Conservation (phyloP, 1,284 basidiomycete species). For the Phylloporus sp. region DNA sequence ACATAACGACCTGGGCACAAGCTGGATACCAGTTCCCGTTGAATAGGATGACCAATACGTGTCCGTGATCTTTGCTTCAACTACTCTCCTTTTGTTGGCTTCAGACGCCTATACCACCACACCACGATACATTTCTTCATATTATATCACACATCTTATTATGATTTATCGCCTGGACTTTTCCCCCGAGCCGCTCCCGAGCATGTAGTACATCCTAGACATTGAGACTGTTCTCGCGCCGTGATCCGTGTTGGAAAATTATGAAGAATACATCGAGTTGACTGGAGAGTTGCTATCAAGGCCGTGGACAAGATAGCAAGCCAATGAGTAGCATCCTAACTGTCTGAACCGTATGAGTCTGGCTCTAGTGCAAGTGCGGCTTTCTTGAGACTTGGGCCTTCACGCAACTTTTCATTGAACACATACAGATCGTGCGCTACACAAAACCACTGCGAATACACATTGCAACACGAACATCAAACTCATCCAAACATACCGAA, state of each 20-base stretch:
- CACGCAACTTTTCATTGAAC: no score
- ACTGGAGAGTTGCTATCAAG: no score
- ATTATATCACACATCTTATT: conserved; percentile 40
- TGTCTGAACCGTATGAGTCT: no score
- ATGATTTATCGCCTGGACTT: conserved; percentile 36
- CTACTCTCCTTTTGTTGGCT: conserved; percentile 19
- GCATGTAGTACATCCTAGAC: conserved; percentile 30
- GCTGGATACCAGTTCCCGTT: conserved; percentile 75
- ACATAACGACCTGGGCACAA: conserved; percentile 77
- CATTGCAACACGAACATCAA: no score
- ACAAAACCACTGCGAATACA: no score
- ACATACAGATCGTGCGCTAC: no score
- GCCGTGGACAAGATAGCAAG: no score
- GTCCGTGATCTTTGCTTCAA: conserved; percentile 27
- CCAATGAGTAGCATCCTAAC: no score
- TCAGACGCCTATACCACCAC: conserved; percentile 26
- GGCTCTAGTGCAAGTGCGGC: no score
- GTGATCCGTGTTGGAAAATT: not conserved
- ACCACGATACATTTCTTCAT: conserved; percentile 30
- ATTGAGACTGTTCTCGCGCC: conserved; percentile 2
- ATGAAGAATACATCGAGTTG: not conserved
- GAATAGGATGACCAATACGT: conserved; percentile 70
- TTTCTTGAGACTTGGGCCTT: no score
- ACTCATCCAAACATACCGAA: no score
- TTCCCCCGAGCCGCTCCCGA: conserved; percentile 14